These are phyloP conservation scores for Neospermospora avenae DNA, from an alignment of 2,329 filamentous ascomycete genomes.

Conservation along the genomic window DNA sequence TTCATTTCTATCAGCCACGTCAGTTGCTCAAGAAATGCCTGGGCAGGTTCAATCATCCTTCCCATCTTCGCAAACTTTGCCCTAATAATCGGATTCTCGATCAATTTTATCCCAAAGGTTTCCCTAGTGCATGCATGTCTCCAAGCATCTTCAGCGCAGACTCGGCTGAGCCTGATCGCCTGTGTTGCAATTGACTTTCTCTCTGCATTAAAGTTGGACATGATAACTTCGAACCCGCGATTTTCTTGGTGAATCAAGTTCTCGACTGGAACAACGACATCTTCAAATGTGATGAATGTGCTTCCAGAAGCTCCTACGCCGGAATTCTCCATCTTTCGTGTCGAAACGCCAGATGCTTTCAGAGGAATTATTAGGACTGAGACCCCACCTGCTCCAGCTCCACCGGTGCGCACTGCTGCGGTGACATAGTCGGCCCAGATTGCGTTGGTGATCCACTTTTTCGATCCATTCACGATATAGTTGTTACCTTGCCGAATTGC, in stretches of 20 bases:
- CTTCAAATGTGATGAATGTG: slow-evolving; percentile 53
- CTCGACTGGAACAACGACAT: slow-evolving; percentile 51
- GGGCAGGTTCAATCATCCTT: slow-evolving; percentile 57
- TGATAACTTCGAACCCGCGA: slow-evolving; percentile 54
- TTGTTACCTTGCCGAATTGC: slow-evolving; percentile 48
- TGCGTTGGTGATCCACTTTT: slow-evolving; percentile 66
- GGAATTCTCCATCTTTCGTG: slow-evolving; percentile 57
- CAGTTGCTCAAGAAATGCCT: slow-evolving; percentile 60
- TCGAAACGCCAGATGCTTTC: slow-evolving; percentile 46
- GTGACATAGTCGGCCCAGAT: slow-evolving; percentile 60
- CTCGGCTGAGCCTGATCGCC: slow-evolving; percentile 54
- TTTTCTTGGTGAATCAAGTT: slow-evolving; percentile 54
- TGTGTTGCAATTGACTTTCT: slow-evolving; percentile 55
- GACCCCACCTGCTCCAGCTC: slow-evolving; percentile 49
- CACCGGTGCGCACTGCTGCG: slow-evolving; percentile 58
- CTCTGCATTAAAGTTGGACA: slow-evolving; percentile 59
- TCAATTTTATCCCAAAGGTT: slow-evolving; percentile 57
- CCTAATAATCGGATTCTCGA: slow-evolving; percentile 56
- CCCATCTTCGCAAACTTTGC: slow-evolving; percentile 58
- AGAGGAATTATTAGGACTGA: slow-evolving; percentile 57
- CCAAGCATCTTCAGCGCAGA: slow-evolving; percentile 52
- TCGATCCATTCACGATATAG: slow-evolving; percentile 63
- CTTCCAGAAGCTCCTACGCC: slow-evolving; percentile 62
- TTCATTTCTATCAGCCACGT: slow-evolving; percentile 39
- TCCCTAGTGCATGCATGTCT: slow-evolving; percentile 49